Conservation (phyloP, 441 rosid species). For the Isatis lusitanica region DNA sequence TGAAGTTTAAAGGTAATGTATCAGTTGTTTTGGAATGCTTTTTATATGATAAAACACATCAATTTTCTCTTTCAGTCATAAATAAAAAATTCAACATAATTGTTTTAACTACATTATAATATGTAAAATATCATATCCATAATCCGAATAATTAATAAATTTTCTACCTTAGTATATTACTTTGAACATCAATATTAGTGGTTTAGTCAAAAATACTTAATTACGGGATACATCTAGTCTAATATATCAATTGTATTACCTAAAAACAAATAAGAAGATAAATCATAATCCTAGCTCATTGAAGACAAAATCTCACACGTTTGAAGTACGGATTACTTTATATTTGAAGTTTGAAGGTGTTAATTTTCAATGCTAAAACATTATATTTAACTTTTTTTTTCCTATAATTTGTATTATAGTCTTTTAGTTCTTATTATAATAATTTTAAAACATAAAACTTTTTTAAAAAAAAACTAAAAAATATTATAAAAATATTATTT, state of each 20-base stretch:
- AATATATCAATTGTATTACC: neutral
- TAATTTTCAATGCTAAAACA: no score
- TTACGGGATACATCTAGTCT: neutral
- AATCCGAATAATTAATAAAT: neutral
- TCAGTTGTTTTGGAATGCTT: neutral
- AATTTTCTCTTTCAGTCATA: neutral
- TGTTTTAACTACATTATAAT: neutral
- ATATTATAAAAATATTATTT: no score
- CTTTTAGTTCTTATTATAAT: no score
- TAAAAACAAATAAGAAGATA: neutral
- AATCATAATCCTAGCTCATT: neutral
- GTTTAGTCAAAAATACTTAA: neutral
- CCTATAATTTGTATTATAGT: no score
- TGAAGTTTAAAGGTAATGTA: neutral
- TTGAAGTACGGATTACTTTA: no score
- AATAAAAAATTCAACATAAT: neutral
- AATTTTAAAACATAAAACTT: no score
- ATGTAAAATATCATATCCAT: neutral
- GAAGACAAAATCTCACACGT: neutral
- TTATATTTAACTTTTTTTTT: no score
- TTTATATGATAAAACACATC: neutral
- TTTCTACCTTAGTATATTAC: neutral
- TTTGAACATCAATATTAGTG: neutral
- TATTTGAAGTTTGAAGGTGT: no score
- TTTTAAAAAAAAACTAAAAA: no score